phyloP scores from a whole-genome alignment of 2,329 filamentous ascomycete genomes.

The Hortaea werneckii region DNA sequence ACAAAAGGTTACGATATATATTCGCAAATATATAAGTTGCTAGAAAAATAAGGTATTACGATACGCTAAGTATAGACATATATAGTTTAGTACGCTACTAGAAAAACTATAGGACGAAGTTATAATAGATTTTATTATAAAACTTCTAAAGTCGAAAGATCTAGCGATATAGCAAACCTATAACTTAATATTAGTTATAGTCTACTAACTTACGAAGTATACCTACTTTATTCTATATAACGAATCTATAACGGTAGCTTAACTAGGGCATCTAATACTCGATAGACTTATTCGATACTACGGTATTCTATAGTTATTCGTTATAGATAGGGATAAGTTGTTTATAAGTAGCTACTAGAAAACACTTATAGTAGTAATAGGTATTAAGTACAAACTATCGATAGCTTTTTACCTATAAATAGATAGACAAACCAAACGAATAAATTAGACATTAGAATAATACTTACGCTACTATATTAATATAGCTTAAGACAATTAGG shows the following conservation, averaged over 20 bases:
- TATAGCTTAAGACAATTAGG: background rate
- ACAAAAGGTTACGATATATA: slow-evolving; percentile 2
- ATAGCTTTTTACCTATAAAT: background rate
- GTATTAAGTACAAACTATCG: background rate
- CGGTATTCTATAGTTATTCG: background rate
- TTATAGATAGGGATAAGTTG: background rate
- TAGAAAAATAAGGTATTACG: slow-evolving; percentile 5
- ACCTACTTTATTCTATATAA: background rate
- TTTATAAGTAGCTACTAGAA: background rate
- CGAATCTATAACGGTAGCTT: background rate
- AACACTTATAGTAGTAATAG: background rate
- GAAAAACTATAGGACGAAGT: too few species aligned
- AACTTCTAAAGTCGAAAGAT: too few species aligned
- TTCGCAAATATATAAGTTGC: slow-evolving; percentile 4
- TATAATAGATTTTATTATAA: too few species aligned
- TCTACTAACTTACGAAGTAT: slow-evolving; percentile 7
- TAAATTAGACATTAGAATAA: background rate
- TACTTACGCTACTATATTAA: background rate
- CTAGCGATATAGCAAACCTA: too few species aligned
- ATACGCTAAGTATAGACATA: slow-evolving; percentile 8
- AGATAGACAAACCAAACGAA: background rate
- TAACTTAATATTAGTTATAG: slow-evolving; percentile 17
- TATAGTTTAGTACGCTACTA: too few species aligned
- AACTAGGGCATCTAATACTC: background rate
- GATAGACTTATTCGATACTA: background rate